Percentiles rank a stretch among this genome's conserved stretches.
Conservation (phyloP, 495 filamentous ascomycete genomes). For the Penicillium cataractarum region DNA sequence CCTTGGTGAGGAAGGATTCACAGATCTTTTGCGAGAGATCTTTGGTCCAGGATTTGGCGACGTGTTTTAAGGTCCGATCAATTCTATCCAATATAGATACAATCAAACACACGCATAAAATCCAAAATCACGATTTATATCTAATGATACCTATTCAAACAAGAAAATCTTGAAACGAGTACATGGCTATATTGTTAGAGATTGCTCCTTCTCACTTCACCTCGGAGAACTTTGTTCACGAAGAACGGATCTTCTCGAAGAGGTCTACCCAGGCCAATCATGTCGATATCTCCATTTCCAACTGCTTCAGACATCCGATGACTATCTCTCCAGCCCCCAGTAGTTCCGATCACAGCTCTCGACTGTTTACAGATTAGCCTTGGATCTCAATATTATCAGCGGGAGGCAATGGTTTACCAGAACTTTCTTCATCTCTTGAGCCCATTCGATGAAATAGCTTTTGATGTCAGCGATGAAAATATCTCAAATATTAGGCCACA, state of each 20-base stretch:
- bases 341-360: conserved; percentile 23
- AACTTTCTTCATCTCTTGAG: conserved; percentile 23
- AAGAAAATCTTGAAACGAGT: not conserved
- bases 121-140: not conserved
- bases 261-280: conserved; percentile 21
- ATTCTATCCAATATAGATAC: not conserved
- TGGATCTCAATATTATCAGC: not conserved
- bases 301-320: conserved; percentile 24
- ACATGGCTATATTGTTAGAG: not conserved
- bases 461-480: not conserved
- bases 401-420: conserved; percentile 7
- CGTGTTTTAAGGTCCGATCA: conserved; percentile 14
- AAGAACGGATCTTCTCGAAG: conserved; percentile 23
- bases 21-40: conserved; percentile 29
- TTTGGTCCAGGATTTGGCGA: conserved; percentile 28
- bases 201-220: conserved; percentile 14
- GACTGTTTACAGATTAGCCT: conserved; percentile 10
- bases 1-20: conserved; percentile 26
- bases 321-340: conserved; percentile 24
- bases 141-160: not conserved
- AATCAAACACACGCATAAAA: not conserved
- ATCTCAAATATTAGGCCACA: not conserved
- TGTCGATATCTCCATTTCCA: conserved; percentile 20
- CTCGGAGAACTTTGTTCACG: conserved; percentile 17
- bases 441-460: conserved; percentile 27